A percentile compares a stretch with the other conserved stretches of the same genome.
Evolutionary conservation across 805 yeast genomes (phyloP).

Genomic region (Hagleromyces aurorensis): DNA sequence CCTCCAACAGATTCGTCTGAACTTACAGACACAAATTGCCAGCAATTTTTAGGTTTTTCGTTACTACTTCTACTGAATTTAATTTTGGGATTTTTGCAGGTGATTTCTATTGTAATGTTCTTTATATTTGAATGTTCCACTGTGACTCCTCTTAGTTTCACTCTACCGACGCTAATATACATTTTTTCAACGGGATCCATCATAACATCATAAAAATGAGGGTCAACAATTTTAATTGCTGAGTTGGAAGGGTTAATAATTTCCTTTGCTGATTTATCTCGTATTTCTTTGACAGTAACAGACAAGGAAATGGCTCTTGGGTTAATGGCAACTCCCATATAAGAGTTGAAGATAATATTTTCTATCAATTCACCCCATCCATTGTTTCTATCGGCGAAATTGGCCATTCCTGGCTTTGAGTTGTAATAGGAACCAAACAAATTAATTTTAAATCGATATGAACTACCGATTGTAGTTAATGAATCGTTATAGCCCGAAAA

Average conservation of each 20-base stretch:
- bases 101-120: slow-evolving; percentile 20
- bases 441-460: slow-evolving; percentile 64
- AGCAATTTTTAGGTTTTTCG: slow-evolving; percentile 40
- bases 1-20: slow-evolving; percentile 71
- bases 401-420: slow-evolving; percentile 29
- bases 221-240: slow-evolving; percentile 49
- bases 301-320: slow-evolving; percentile 70
- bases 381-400: slow-evolving; percentile 39
- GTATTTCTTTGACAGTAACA: slow-evolving; percentile 67
- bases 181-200: slow-evolving; percentile 53
- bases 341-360: slow-evolving; percentile 67
- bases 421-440: slow-evolving; percentile 57
- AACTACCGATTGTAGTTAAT: slow-evolving; percentile 44
- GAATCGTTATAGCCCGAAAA: slow-evolving; percentile 60
- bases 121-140: slow-evolving; percentile 14
- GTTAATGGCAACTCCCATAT: slow-evolving; percentile 68
- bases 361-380: slow-evolving; percentile 91
- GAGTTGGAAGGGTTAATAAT: slow-evolving; percentile 46
- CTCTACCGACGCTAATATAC: slow-evolving; percentile 50
- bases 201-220: slow-evolving; percentile 48
- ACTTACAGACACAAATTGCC: slow-evolving; percentile 69
- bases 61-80: slow-evolving; percentile 63
- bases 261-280: slow-evolving; percentile 37
- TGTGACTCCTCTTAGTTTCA: slow-evolving; percentile 8
- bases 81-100: slow-evolving; percentile 38